Base-by-base conservation (phyloP, 1,284 basidiomycete genomes). In the Ganoderma boninense region DNA sequence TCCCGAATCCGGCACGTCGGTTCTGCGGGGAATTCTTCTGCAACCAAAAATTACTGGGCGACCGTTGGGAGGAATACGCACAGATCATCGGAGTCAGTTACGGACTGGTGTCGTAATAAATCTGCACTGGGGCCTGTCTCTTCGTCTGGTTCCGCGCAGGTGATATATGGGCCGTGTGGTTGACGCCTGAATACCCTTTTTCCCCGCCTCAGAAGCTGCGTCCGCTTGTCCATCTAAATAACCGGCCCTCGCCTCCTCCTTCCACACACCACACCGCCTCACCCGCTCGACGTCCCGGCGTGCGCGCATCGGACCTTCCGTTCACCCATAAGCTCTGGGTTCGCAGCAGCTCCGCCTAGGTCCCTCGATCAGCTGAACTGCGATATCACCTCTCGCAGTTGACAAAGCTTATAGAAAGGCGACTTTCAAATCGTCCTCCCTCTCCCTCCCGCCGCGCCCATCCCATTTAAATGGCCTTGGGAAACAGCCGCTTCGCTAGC, bases 381-480 rank as follows among this genome's bases (percentile, higher is more conserved):
- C 57, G 20, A n/a, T 60, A 60, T 42, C 60, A 16, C 54, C 54
- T 20, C 29, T 10, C n/a, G 40, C 60, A 42, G 60, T 13, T 23
- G 23, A 42, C 60, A 44, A 26, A 62, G 23, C 23, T 60, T 23
- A 38, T 40, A 60, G 35, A 60, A 60, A 62, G 40, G 40, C 38
- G 40, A 26, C 60, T 62, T 52, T 57, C n/a, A 43, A 26, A 32
- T 43, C 60, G 66, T 43, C 63, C 54, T 62, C 32, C 56, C 26
- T 43, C 38, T n/a, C 67, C 23, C 44, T 13, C 35, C 40, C 52
- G 54, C 54, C 38, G 32, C 44, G 29, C 56, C 49, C 67, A 38
- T 63, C 49, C 64, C 46, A n/a, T 42, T 57, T 66, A 59, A 63
- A 80, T 80, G 79, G 79, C 79, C 60, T 68, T 80, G 52, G 78